A percentile compares a stretch with the other conserved stretches of the same genome.
Evolutionary conservation across 441 rosid genomes (phyloP).

Genomic region (Bocquillonia castaneifolia): DNA sequence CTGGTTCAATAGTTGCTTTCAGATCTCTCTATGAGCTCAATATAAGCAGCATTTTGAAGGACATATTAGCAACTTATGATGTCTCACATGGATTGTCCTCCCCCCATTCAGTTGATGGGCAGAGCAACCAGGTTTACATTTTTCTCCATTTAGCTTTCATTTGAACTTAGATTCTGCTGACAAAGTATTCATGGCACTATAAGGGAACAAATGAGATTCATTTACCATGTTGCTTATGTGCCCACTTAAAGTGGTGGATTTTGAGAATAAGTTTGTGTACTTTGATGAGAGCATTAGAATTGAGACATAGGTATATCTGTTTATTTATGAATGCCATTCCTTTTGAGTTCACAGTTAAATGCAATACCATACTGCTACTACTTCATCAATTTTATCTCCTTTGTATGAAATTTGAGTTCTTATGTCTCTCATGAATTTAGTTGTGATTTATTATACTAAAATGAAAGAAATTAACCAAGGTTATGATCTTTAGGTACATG

Average conservation of each 20-base stretch:
- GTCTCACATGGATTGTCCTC: conserved; percentile 68
- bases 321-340: not conserved
- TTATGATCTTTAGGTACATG: conserved; percentile 59
- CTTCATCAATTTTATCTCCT: not conserved
- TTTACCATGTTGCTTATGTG: not conserved
- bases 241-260: not conserved
- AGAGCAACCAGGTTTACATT: conserved; percentile 65
- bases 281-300: not conserved
- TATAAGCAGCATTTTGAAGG: conserved; percentile 70
- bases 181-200: not conserved
- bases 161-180: not conserved
- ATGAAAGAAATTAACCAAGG: conserved; percentile 8
- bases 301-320: not conserved
- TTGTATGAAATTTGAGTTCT: conserved; percentile 13
- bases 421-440: not conserved
- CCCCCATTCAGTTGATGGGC: conserved; percentile 53
- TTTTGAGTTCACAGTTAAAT: not conserved
- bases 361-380: not conserved
- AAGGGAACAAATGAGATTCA: not conserved
- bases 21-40: conserved; percentile 74
- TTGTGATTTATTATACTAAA: not conserved
- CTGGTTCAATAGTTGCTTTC: conserved; percentile 76
- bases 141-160: conserved; percentile 1
- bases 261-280: not conserved
- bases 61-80: conserved; percentile 62